phyloP scores from a whole-genome alignment of 2,329 filamentous ascomycete species.

The Sarocladium oryzae region DNA sequence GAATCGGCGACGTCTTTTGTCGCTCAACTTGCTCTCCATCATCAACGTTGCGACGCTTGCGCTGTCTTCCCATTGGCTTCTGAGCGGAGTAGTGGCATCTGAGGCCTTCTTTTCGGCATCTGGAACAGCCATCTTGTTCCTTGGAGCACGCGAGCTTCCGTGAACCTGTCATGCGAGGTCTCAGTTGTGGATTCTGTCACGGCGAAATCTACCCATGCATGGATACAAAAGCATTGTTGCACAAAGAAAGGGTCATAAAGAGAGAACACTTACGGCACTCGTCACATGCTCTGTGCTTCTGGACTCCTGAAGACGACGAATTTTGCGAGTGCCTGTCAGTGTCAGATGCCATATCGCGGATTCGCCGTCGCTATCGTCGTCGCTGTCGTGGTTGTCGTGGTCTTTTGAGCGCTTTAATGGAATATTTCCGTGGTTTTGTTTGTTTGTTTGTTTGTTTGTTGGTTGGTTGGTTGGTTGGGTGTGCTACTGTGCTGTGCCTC shows the following conservation, averaged over 20 bases:
- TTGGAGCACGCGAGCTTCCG: conserved; percentile 62
- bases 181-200: conserved; percentile 18
- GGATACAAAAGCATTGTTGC: too few species aligned
- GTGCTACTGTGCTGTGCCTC: not conserved
- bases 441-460: not conserved
- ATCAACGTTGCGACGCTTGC: conserved; percentile 44
- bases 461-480: not conserved
- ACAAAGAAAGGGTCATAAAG: not conserved
- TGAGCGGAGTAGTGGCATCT: conserved; percentile 56
- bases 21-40: conserved; percentile 9
- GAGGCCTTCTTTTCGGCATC: conserved; percentile 52
- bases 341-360: conserved; percentile 17
- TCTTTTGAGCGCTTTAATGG: too few species aligned
- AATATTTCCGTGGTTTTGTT: too few species aligned
- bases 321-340: conserved; percentile 9
- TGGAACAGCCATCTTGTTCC: conserved; percentile 50
- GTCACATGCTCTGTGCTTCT: conserved; percentile 58
- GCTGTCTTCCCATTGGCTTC: conserved; percentile 60
- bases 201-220: too few species aligned
- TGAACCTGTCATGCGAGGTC: conserved; percentile 35
- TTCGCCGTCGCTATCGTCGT: too few species aligned
- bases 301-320: conserved; percentile 14
- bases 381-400: too few species aligned
- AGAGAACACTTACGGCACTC: conserved; percentile 52
- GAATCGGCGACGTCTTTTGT: not conserved